Evolutionary conservation across 768 basidiomycete genomes (phyloP).

Genomic region (Termitomyces heimii): DNA sequence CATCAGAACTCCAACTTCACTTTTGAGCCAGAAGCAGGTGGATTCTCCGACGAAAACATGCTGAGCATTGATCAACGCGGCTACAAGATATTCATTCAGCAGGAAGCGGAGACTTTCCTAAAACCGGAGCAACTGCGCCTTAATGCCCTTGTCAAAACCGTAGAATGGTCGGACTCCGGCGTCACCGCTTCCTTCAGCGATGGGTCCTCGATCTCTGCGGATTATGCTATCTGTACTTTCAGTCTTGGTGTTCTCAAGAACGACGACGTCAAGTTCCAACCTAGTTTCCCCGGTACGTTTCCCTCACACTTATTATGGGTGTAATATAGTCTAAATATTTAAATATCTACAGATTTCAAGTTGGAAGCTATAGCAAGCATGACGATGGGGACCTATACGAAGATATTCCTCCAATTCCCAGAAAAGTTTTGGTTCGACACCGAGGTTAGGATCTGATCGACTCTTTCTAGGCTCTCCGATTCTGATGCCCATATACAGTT

Average conservation of each 20-base stretch:
- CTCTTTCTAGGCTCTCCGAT: no score
- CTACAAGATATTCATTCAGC: constrained; percentile 49
- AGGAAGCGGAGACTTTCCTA: constrained; percentile 54
- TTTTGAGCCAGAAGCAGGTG: constrained; percentile 40
- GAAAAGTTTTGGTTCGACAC: constrained; percentile 51
- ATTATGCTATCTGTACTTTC: constrained; percentile 63
- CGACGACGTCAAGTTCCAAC: constrained; percentile 51
- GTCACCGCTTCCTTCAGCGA: constrained; percentile 43
- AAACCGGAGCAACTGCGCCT: constrained; percentile 38
- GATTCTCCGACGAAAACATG: constrained; percentile 42
- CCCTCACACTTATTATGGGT: no score
- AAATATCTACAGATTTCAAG: constrained; percentile 40
- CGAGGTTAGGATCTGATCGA: constrained; percentile 18
- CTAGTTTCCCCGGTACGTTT: constrained; percentile 38
- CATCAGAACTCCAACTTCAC: constrained; percentile 59
- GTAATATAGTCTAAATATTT: neutral
- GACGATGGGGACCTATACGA: constrained; percentile 65
- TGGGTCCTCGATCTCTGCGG: constrained; percentile 40
- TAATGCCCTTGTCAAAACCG: constrained; percentile 42
- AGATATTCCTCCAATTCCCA: constrained; percentile 62
- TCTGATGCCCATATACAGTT: constrained; percentile 26
- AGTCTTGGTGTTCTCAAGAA: constrained; percentile 67
- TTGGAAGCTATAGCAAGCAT: constrained; percentile 56
- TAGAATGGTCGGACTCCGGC: constrained; percentile 36
- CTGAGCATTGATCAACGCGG: constrained; percentile 58